phyloP scores from a whole-genome alignment of 345 rosid genomes.

The Schrenkiella parvula region DNA sequence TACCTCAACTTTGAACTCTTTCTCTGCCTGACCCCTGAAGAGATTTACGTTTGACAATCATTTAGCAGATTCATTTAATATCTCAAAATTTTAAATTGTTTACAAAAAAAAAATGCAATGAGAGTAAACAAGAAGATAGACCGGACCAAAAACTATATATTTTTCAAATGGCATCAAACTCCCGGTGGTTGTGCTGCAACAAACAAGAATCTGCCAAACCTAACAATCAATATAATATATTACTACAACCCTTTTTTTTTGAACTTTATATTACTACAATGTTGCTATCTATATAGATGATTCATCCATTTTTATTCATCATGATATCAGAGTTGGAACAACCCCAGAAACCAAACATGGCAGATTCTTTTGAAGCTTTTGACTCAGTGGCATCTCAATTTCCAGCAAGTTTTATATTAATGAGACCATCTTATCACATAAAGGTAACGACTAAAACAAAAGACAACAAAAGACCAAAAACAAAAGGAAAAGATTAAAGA shows the following conservation, averaged over 20 bases:
- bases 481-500: conserved; percentile 19
- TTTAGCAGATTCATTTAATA: not conserved
- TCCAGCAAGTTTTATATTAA: not conserved
- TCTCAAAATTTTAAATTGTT: not conserved
- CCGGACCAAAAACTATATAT: not conserved
- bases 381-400: not conserved
- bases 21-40: conserved; percentile 93
- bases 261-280: conserved; percentile 6
- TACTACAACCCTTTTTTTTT: too few relatives aligned
- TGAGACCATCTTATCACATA: conserved; percentile 12
- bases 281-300: conserved; percentile 25
- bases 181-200: conserved; percentile 28
- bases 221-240: conserved; percentile 15
- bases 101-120: not conserved
- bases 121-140: not conserved
- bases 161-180: conserved; percentile 11
- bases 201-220: conserved; percentile 26
- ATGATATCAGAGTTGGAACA: conserved; percentile 1
- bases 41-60: not conserved
- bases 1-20: conserved; percentile 93
- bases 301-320: not conserved
- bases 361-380: not conserved
- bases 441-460: conserved; percentile 26
- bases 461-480: conserved; percentile 7
- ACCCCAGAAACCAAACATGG: not conserved